phyloP scores from a whole-genome alignment of 1,284 basidiomycete species.

The Cryptococcus wingfieldii region DNA sequence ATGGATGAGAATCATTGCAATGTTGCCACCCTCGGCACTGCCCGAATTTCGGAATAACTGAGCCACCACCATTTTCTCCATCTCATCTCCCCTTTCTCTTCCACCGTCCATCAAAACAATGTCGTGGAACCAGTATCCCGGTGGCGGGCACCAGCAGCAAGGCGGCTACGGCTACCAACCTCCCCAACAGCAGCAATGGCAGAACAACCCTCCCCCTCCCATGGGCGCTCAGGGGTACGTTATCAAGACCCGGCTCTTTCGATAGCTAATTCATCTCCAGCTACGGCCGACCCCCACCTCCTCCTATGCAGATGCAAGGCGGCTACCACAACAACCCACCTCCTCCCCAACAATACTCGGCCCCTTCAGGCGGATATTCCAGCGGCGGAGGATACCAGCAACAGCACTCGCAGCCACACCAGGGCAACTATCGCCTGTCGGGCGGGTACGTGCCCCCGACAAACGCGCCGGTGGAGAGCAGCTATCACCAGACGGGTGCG shows the following conservation, averaged over 20 bases:
- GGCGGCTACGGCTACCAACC: constrained; percentile 8
- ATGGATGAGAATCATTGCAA: background rate
- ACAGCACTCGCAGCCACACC: background rate
- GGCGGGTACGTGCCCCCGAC: constrained; percentile 23
- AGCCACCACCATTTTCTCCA: background rate
- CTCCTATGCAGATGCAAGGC: background rate
- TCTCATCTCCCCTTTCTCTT: background rate
- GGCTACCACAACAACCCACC: constrained; percentile 2
- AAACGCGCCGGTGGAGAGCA: constrained; percentile 16
- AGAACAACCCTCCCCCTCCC: constrained; percentile 16
- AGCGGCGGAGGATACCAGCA: background rate
- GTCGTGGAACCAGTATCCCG: constrained; percentile 35
- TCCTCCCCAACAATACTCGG: constrained; percentile 13
- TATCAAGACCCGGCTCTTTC: background rate
- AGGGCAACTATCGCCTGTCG: background rate
- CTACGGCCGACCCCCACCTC: constrained; percentile 4
- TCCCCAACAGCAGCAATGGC: constrained; percentile 17
- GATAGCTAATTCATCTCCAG: constrained; percentile 1
- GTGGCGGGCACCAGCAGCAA: constrained; percentile 23
- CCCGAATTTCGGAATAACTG: background rate
- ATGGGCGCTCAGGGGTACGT: constrained; percentile 6
- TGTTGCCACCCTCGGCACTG: background rate
- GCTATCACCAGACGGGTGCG: constrained; percentile 28
- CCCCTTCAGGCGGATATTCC: background rate
- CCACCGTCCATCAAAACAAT: constrained; percentile 10